Conservation (phyloP, 768 basidiomycete species). For the Pleurotus tuoliensis region DNA sequence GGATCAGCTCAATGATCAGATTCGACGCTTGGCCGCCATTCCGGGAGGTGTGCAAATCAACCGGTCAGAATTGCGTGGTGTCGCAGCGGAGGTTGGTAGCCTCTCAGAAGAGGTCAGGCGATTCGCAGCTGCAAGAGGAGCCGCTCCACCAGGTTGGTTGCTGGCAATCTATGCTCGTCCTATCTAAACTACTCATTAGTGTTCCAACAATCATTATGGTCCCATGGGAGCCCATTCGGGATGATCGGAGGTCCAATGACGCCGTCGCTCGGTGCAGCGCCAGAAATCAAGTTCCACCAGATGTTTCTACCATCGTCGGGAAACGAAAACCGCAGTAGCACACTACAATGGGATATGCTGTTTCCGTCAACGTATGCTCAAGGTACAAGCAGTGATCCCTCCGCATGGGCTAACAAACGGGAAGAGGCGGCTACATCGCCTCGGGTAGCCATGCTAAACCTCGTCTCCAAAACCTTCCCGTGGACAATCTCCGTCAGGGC, state of each 20-base stretch:
- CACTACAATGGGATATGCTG: neutral
- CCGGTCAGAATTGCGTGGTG: neutral
- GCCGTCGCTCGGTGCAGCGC: neutral
- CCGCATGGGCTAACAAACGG: slow-evolving; percentile 63
- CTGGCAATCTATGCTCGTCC: neutral
- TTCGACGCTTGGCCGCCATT: neutral
- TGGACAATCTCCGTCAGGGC: slow-evolving; percentile 53
- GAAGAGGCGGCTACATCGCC: slow-evolving; percentile 64
- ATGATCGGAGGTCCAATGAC: no score
- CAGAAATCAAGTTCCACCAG: neutral
- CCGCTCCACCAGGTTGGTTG: neutral
- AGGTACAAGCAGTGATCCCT: neutral
- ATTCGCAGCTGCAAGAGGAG: neutral
- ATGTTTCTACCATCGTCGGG: neutral
- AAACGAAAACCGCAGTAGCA: neutral
- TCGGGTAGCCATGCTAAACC: slow-evolving; percentile 44
- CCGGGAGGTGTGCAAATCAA: neutral
- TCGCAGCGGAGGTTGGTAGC: neutral
- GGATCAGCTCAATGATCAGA: neutral
- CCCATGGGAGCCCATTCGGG: no score
- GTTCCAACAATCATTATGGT: neutral
- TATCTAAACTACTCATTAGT: neutral
- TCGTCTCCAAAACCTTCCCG: slow-evolving; percentile 51
- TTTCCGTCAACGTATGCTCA: neutral
- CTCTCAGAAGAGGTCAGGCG: neutral